Evolutionary conservation across 768 basidiomycete genomes (phyloP).

Genomic region (Lyophyllum decastes): DNA sequence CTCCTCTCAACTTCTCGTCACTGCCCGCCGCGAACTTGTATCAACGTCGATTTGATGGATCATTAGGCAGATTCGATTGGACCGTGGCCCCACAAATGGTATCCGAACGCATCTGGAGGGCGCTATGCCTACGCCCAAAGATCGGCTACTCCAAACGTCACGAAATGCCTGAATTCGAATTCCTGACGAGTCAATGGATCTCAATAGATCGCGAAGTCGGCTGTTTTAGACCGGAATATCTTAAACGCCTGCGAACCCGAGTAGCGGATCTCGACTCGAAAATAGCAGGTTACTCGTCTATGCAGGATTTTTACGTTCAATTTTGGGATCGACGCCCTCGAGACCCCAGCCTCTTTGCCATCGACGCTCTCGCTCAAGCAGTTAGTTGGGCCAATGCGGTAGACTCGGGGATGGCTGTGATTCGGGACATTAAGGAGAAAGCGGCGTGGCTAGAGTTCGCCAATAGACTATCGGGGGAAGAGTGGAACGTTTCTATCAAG

Average conservation of each 20-base stretch:
- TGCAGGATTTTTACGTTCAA: background rate
- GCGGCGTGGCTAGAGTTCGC: background rate
- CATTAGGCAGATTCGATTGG: conserved; percentile 14
- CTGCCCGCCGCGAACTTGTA: background rate
- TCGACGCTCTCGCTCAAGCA: background rate
- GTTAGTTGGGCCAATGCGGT: background rate
- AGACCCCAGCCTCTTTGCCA: background rate
- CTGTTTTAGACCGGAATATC: background rate
- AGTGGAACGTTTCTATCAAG: background rate
- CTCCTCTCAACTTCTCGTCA: background rate
- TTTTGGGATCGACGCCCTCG: background rate
- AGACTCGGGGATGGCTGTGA: background rate
- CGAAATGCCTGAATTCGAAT: background rate
- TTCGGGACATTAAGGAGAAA: background rate
- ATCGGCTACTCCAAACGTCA: background rate
- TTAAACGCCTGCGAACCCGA: too few relatives aligned
- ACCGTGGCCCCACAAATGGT: conserved; percentile 9
- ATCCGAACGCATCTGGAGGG: background rate
- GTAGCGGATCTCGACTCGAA: too few relatives aligned
- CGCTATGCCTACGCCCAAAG: background rate
- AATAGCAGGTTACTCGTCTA: too few relatives aligned
- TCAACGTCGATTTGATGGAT: conserved; percentile 12
- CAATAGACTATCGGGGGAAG: background rate
- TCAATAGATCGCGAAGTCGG: background rate
- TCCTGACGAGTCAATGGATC: background rate